Conservation (phyloP, 2,329 filamentous ascomycete genomes). For the Geosmithia putterillii region DNA sequence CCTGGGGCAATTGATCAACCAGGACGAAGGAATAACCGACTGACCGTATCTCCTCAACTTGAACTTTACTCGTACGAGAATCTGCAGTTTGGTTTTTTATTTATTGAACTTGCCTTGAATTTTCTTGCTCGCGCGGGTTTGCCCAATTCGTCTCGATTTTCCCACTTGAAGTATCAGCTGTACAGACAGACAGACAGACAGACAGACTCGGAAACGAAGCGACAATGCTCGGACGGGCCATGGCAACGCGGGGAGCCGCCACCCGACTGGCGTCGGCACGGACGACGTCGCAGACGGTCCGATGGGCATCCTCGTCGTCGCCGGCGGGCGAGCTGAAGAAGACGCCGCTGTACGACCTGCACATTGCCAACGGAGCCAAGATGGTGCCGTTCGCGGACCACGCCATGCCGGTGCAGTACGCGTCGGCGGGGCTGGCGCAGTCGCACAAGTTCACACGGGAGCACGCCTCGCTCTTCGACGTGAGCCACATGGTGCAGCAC, state of each 20-base stretch:
- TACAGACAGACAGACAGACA: too few species aligned
- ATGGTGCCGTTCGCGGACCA: conserved; percentile 96
- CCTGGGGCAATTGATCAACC: not conserved
- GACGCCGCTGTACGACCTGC: conserved; percentile 70
- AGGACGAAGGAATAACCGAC: not conserved
- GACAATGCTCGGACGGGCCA: not conserved
- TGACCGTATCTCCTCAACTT: not conserved
- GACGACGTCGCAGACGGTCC: conserved; percentile 13
- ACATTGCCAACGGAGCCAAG: conserved; percentile 69
- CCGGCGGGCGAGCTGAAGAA: conserved; percentile 30
- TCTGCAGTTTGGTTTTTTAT: too few species aligned
- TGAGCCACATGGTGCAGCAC: conserved; percentile 94
- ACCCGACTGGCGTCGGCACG: not conserved
- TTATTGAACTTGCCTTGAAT: too few species aligned
- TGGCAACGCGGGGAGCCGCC: not conserved
- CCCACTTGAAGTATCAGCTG: too few species aligned
- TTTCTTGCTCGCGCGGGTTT: too few species aligned
- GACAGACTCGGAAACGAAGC: not conserved
- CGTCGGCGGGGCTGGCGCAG: conserved; percentile 61
- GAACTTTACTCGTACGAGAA: too few species aligned
- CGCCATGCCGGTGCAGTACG: conserved; percentile 87
- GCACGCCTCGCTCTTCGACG: conserved; percentile 87
- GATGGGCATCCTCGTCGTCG: conserved; percentile 3
- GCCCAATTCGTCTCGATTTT: too few species aligned
- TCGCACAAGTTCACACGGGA: conserved; percentile 84